A percentile compares a stretch with the other conserved stretches of the same genome.
phyloP scores from a whole-genome alignment of 805 yeast genomes.

The Metschnikowia lunata region DNA sequence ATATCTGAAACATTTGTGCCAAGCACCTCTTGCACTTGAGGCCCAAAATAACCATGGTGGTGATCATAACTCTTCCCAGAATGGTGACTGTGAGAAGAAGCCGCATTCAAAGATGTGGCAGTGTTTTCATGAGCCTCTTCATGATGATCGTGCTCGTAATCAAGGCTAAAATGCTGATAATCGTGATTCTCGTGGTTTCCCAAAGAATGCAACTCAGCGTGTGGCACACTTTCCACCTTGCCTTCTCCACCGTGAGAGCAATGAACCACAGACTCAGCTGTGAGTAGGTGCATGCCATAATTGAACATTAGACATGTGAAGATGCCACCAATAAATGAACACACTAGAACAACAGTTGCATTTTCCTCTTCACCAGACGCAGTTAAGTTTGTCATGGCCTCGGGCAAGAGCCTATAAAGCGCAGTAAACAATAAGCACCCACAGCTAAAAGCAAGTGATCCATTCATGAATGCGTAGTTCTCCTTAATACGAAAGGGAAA shows the following conservation, averaged over 20 bases:
- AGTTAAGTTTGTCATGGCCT: conserved; percentile 46
- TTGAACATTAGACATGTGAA: conserved; percentile 57
- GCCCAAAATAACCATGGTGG: not conserved
- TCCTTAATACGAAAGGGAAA: conserved; percentile 52
- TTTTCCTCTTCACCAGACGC: conserved; percentile 16
- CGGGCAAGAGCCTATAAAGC: conserved; percentile 72
- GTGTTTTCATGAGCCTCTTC: not conserved
- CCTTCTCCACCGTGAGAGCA: conserved; percentile 61
- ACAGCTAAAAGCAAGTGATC: conserved; percentile 70
- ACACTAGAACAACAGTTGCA: conserved; percentile 37
- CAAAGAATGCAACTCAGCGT: conserved; percentile 7
- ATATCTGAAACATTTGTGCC: not conserved
- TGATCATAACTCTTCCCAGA: not conserved
- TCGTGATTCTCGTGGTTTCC: conserved; percentile 4
- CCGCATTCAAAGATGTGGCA: conserved; percentile 15
- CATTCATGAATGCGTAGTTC: conserved; percentile 63
- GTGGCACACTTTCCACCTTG: conserved; percentile 18
- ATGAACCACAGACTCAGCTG: conserved; percentile 81
- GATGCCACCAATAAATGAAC: conserved; percentile 56
- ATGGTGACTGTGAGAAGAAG: not conserved
- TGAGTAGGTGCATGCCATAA: conserved; percentile 60
- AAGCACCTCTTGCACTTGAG: not conserved
- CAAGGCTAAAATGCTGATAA: conserved; percentile 13
- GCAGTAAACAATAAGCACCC: conserved; percentile 84
- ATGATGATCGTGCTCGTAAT: conserved; percentile 14